Conservation (phyloP, 2,329 filamentous ascomycete genomes). For the Chaetomium globosum region DNA sequence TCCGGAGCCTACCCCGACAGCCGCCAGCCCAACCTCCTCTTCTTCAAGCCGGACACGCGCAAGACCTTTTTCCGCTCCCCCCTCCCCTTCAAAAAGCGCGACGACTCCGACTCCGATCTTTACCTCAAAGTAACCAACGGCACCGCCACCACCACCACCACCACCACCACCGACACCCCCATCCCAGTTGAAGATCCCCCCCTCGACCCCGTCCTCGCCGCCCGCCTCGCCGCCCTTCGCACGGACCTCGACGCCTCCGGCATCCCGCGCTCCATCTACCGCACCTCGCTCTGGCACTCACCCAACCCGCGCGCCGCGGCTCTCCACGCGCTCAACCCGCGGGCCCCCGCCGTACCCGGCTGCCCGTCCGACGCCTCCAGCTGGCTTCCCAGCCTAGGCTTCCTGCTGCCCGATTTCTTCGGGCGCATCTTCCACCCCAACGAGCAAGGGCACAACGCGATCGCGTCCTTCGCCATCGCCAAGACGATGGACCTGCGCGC, state of each 20-base stretch:
- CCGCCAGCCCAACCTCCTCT: slow-evolving; percentile 6
- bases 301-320: slow-evolving; percentile 8
- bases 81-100: slow-evolving; percentile 11
- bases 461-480: slow-evolving; percentile 8
- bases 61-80: slow-evolving; percentile 16
- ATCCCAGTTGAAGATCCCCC: too few relatives aligned
- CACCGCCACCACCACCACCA: slow-evolving; percentile 4
- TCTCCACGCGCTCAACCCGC: background rate
- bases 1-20: slow-evolving; percentile 13
- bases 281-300: slow-evolving; percentile 13
- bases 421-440: slow-evolving; percentile 17
- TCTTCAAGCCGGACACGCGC: slow-evolving; percentile 18
- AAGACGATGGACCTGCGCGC: slow-evolving; percentile 15
- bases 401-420: slow-evolving; percentile 10
- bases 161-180: background rate
- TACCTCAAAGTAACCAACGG: background rate
- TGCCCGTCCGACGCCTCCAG: slow-evolving; percentile 6
- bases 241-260: slow-evolving; percentile 8
- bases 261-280: slow-evolving; percentile 12
- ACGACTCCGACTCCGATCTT: background rate
- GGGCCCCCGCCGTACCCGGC: slow-evolving; percentile 3
- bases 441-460: slow-evolving; percentile 6
- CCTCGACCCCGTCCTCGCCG: slow-evolving; percentile 12
- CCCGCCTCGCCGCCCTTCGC: slow-evolving; percentile 4
- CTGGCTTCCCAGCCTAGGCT: slow-evolving; percentile 1